Percentiles rank a stretch among this genome's conserved stretches.
Conservation (phyloP, 2,329 filamentous ascomycete genomes). For the Pestalotiopsis sp. region DNA sequence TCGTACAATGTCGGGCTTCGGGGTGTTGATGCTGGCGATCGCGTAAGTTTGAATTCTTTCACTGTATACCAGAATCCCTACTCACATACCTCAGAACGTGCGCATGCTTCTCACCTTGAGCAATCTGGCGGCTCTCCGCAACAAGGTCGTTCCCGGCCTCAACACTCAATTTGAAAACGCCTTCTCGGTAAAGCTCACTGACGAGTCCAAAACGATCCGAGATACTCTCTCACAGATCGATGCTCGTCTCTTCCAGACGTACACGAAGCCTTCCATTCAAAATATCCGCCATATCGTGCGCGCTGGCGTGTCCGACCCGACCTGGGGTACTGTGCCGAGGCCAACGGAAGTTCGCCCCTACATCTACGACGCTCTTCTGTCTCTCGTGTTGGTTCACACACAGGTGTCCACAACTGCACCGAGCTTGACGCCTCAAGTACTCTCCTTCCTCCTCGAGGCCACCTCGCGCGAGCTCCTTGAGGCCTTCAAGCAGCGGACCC, state of each 20-base stretch:
- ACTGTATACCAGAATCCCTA: not conserved
- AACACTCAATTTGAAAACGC: constrained; percentile 90
- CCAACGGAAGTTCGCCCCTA: constrained; percentile 84
- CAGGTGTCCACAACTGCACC: constrained; percentile 81
- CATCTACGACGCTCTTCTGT: constrained; percentile 83
- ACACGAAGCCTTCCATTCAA: constrained; percentile 77
- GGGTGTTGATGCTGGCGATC: constrained; percentile 57
- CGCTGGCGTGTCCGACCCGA: constrained; percentile 68
- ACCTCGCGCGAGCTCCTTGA: constrained; percentile 79
- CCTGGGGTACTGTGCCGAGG: constrained; percentile 68
- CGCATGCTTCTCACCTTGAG: constrained; percentile 93
- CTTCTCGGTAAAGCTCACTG: constrained; percentile 91
- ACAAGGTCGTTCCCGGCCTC: constrained; percentile 83
- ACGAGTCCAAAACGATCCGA: constrained; percentile 88
- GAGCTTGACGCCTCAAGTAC: constrained; percentile 76
- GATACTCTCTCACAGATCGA: constrained; percentile 93
- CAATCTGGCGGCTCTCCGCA: constrained; percentile 83
- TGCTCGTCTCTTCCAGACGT: constrained; percentile 86
- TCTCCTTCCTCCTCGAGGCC: constrained; percentile 86
- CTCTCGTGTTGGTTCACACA: constrained; percentile 87
- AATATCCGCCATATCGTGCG: constrained; percentile 71
- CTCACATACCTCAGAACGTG: constrained; percentile 64
- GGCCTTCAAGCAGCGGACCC: constrained; percentile 68
- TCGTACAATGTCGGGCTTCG: constrained; percentile 44
- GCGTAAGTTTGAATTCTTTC: constrained; percentile 44